Evolutionary conservation across 805 yeast genomes (phyloP).

Genomic region (Priceomyces melissophilus): DNA sequence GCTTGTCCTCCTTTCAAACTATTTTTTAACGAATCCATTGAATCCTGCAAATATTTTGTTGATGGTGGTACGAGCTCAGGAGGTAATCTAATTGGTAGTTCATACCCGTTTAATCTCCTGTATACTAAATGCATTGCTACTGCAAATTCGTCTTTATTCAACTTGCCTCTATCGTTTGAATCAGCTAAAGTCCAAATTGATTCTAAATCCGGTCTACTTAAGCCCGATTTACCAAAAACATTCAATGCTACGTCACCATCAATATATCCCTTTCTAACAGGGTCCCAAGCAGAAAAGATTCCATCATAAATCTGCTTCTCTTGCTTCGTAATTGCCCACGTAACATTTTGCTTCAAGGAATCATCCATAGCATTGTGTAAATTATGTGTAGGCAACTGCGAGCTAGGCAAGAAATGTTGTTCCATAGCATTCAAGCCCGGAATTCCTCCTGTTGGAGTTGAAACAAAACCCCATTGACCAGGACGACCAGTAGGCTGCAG

Average conservation of each 20-base stretch:
- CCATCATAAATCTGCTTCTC: slow-evolving; percentile 85
- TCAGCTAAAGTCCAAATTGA: slow-evolving; percentile 90
- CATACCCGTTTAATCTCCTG: slow-evolving; percentile 82
- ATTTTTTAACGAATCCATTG: slow-evolving; percentile 67
- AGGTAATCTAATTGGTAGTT: slow-evolving; percentile 79
- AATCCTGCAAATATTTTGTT: slow-evolving; percentile 66
- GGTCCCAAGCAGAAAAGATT: slow-evolving; percentile 86
- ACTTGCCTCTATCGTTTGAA: slow-evolving; percentile 73
- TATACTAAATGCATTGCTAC: slow-evolving; percentile 97
- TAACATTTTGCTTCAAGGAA: slow-evolving; percentile 50
- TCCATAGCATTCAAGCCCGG: slow-evolving; percentile 69
- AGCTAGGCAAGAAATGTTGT: slow-evolving; percentile 61
- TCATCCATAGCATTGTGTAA: slow-evolving; percentile 44
- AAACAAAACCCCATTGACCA: slow-evolving; percentile 78
- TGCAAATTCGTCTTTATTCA: slow-evolving; percentile 87
- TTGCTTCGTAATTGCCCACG: slow-evolving; percentile 82
- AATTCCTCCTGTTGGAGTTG: slow-evolving; percentile 64
- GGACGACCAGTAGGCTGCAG: slow-evolving; percentile 65
- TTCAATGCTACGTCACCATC: slow-evolving; percentile 80
- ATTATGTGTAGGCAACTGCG: slow-evolving; percentile 33
- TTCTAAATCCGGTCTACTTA: slow-evolving; percentile 80
- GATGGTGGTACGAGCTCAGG: slow-evolving; percentile 90
- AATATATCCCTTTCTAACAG: slow-evolving; percentile 59
- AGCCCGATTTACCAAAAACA: slow-evolving; percentile 87
- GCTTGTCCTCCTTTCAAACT: slow-evolving; percentile 42